Percentiles rank a stretch among this genome's conserved stretches.
phyloP scores from a whole-genome alignment of 2,329 filamentous ascomycete genomes.

The Diaporthe longicolla region DNA sequence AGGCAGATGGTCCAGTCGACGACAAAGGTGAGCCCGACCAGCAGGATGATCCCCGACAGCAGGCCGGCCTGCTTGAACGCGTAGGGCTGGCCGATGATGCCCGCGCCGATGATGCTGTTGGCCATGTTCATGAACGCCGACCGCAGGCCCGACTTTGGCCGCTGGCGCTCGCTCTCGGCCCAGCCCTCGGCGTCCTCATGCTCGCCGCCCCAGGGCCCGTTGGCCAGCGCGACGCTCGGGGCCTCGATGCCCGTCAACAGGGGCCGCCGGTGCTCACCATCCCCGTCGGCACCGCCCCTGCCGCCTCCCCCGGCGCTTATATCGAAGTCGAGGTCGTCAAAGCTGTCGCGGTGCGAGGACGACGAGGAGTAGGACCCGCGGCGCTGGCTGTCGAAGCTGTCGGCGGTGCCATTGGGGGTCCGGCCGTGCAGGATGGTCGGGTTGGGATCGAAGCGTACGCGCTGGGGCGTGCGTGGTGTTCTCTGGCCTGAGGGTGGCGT shows the following conservation, averaged over 20 bases:
- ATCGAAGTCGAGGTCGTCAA: constrained; percentile 51
- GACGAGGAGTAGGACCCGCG: constrained; percentile 16
- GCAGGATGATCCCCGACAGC: constrained; percentile 81
- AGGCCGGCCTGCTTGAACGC: constrained; percentile 95
- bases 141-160: constrained; percentile 87
- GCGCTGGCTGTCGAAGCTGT: constrained; percentile 39
- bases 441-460: constrained; percentile 80
- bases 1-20: constrained; percentile 98
- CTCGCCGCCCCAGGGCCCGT: constrained; percentile 59
- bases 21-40: constrained; percentile 83
- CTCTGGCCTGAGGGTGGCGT: constrained; percentile 41
- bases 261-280: constrained; percentile 69
- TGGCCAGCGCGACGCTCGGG: constrained; percentile 79
- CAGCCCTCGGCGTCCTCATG: constrained; percentile 59
- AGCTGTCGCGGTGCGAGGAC: constrained; percentile 44
- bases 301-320: constrained; percentile 49
- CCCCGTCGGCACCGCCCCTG: constrained; percentile 59
- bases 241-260: constrained; percentile 88
- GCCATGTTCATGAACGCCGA: constrained; percentile 99
- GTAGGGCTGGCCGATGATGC: constrained; percentile 89
- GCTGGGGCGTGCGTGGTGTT: constrained; percentile 73
- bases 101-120: constrained; percentile 92
- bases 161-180: constrained; percentile 67
- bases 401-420: constrained; percentile 41
- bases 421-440: constrained; percentile 55